Conservation (phyloP, 106 monocot species). For the Apostasia shenzhenica region DNA sequence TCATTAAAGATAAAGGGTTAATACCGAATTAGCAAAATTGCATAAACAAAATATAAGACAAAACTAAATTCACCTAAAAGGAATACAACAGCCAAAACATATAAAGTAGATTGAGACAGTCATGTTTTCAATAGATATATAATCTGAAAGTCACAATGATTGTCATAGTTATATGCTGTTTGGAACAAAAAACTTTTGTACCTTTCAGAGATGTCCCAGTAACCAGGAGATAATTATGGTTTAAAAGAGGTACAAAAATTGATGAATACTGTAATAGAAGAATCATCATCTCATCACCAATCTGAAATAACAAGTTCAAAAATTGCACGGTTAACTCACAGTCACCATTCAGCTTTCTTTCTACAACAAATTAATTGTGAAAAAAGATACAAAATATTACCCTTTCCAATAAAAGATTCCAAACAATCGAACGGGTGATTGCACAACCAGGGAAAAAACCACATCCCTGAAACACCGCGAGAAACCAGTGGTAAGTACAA, state of each 20-base stretch:
- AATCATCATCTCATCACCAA: conserved; percentile 2
- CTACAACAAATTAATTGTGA: not conserved
- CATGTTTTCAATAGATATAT: no score
- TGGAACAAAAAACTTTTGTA: not conserved
- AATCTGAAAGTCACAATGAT: no score
- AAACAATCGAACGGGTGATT: not conserved
- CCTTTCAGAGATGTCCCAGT: conserved; percentile 1
- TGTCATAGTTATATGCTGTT: no score
- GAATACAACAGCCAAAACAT: no score
- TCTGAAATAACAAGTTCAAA: not conserved
- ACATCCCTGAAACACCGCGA: not conserved
- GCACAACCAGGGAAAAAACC: conserved; percentile 6
- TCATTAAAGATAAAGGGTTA: no score
- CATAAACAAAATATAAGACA: no score
- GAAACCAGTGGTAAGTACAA: not conserved
- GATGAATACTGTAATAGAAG: conserved; percentile 2
- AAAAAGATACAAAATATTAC: conserved; percentile 1
- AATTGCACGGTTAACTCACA: not conserved
- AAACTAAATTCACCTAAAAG: no score
- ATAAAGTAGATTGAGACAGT: no score
- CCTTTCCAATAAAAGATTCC: conserved; percentile 4
- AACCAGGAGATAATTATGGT: conserved; percentile 3
- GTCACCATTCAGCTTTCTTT: no score
- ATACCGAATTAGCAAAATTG: no score
- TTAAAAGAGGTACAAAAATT: conserved; percentile 1